phyloP scores from a whole-genome alignment of 257 asterid species.

The Mentha longifolia region DNA sequence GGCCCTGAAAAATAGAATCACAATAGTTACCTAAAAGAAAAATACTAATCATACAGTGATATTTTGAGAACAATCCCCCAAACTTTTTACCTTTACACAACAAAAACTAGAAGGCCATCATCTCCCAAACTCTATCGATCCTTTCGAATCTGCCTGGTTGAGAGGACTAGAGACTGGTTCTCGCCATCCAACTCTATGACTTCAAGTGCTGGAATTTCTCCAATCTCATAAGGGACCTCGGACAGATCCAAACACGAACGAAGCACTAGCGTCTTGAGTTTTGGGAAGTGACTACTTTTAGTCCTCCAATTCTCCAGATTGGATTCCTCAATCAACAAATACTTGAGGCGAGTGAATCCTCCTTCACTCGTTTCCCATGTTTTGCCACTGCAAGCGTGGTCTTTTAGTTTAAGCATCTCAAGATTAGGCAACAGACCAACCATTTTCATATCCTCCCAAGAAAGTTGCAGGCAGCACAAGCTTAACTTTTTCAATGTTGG shows the following conservation, averaged over 20 bases:
- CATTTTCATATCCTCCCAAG: neutral
- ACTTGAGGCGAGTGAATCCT: neutral
- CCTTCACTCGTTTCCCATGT: neutral
- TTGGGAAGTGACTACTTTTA: neutral
- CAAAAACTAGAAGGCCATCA: too few species aligned
- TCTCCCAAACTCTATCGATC: too few species aligned
- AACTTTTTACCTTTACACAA: too few species aligned
- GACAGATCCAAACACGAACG: neutral
- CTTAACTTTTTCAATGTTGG: neutral
- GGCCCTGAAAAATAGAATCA: too few species aligned
- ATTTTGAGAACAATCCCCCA: too few species aligned
- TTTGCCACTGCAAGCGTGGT: neutral
- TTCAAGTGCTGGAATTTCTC: neutral
- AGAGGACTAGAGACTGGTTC: too few species aligned
- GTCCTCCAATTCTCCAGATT: neutral
- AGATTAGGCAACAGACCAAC: slow-evolving; percentile 10
- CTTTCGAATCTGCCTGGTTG: too few species aligned
- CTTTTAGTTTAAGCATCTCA: neutral
- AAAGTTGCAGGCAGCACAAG: neutral
- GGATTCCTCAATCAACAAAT: neutral
- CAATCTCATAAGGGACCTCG: neutral
- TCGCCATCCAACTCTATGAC: neutral
- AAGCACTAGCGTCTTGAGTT: neutral
- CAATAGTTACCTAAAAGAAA: too few species aligned
- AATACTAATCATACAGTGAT: too few species aligned